A percentile compares a stretch with the other conserved stretches of the same genome.
Evolutionary conservation across 1,284 basidiomycete species (phyloP).

Genomic region (Porodaedalea pini): DNA sequence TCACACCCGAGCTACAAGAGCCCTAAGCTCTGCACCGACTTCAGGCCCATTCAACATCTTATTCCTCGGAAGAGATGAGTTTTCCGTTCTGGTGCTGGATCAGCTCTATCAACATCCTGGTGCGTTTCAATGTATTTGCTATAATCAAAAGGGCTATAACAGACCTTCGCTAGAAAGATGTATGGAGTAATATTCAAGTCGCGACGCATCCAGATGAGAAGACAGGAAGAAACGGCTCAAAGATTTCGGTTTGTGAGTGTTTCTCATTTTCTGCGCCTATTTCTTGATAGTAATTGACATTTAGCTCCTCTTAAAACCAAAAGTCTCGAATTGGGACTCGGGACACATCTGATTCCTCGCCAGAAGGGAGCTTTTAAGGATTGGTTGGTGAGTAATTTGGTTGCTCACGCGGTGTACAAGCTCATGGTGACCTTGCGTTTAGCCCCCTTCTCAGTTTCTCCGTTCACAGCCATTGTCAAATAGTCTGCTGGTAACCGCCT

Average conservation of each 20-base stretch:
- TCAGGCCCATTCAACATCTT: constrained; percentile 47
- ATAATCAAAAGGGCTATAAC: constrained; percentile 15
- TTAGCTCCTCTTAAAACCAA: constrained; percentile 58
- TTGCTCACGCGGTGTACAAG: constrained; percentile 10
- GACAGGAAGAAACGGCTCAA: constrained; percentile 47
- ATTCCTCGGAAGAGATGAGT: constrained; percentile 72
- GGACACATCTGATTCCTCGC: constrained; percentile 56
- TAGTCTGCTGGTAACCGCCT: constrained; percentile 82
- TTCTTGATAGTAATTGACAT: constrained; percentile 4
- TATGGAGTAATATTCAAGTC: constrained; percentile 55
- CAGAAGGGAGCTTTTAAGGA: constrained; percentile 48
- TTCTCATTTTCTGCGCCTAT: background rate
- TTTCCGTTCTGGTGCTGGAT: constrained; percentile 59
- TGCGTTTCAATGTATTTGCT: constrained; percentile 27
- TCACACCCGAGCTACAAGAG: background rate
- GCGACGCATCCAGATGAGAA: constrained; percentile 60
- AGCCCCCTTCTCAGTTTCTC: constrained; percentile 49
- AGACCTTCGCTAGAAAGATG: constrained; percentile 38
- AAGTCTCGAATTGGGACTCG: constrained; percentile 45
- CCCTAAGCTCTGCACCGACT: constrained; percentile 1
- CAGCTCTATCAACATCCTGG: constrained; percentile 49
- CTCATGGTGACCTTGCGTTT: background rate
- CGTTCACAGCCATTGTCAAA: constrained; percentile 25
- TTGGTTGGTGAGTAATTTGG: constrained; percentile 47
- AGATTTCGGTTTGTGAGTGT: constrained; percentile 49